Conservation (phyloP, 192 early-diverging fungal genomes). For the Backusella tuberculispora region DNA sequence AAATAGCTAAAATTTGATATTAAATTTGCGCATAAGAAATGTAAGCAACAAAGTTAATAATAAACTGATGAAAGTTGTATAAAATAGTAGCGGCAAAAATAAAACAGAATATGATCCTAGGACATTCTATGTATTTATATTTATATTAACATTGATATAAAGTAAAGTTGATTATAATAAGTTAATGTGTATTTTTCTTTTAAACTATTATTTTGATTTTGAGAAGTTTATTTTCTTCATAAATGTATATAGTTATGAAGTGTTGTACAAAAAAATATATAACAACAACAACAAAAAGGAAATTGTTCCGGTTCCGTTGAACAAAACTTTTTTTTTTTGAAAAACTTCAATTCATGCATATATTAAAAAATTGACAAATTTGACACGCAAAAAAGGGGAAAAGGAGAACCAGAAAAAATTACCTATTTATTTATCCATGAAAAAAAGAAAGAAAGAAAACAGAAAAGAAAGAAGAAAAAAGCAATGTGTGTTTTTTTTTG, state of each 20-base stretch:
- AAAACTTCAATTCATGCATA: not conserved
- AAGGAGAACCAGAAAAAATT: not conserved
- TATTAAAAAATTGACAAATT: constrained; percentile 6
- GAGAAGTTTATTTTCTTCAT: too few species aligned
- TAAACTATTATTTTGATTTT: too few species aligned
- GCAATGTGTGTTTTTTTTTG: too few species aligned
- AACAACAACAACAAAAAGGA: not conserved
- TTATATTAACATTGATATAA: not conserved
- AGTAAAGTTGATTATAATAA: too few species aligned
- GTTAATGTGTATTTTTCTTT: too few species aligned
- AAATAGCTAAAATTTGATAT: not conserved
- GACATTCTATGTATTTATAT: not conserved
- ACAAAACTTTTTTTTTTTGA: not conserved
- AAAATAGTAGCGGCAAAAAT: not conserved
- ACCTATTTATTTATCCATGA: not conserved
- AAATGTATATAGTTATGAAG: not conserved
- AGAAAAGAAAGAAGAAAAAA: not conserved
- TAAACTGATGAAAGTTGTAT: not conserved
- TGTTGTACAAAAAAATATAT: not conserved
- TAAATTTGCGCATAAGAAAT: constrained; percentile 5
- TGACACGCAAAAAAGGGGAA: not conserved
- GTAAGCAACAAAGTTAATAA: not conserved
- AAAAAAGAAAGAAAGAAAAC: not conserved
- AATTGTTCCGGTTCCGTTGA: not conserved
- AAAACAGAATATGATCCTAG: not conserved